phyloP scores from a whole-genome alignment of 257 asterid species.

The Solanum chilense region DNA sequence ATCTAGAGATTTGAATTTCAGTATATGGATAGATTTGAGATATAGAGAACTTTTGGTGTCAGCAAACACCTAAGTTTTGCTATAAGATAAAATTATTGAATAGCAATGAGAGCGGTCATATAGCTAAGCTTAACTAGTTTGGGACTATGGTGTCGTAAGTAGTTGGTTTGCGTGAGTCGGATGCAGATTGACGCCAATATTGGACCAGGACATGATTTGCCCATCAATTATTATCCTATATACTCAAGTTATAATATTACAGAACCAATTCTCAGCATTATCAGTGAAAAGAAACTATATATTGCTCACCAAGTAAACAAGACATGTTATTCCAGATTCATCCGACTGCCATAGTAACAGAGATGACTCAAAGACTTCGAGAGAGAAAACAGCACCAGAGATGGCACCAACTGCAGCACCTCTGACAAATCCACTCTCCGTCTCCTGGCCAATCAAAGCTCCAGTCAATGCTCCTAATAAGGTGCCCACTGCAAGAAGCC shows the following conservation, averaged over 20 bases:
- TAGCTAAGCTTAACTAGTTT: background rate
- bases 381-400: conserved; percentile 97
- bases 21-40: background rate
- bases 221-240: background rate
- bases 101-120: background rate
- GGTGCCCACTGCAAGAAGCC: conserved; percentile 64
- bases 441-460: conserved; percentile 94
- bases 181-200: background rate
- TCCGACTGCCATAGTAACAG: conserved; percentile 79
- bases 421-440: conserved; percentile 90
- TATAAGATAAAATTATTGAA: background rate
- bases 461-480: conserved; percentile 93
- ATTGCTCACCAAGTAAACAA: conserved; percentile 76
- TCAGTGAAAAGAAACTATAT: background rate
- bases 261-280: background rate
- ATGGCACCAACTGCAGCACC: conserved; percentile 98
- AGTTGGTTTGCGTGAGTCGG: background rate
- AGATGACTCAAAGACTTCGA: conserved; percentile 91
- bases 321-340: conserved; percentile 88
- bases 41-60: background rate
- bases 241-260: background rate
- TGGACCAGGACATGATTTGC: background rate
- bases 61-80: background rate
- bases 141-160: background rate
- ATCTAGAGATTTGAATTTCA: background rate